Conservation (phyloP, 495 filamentous ascomycete genomes). For the Baudoinia panamericana region DNA sequence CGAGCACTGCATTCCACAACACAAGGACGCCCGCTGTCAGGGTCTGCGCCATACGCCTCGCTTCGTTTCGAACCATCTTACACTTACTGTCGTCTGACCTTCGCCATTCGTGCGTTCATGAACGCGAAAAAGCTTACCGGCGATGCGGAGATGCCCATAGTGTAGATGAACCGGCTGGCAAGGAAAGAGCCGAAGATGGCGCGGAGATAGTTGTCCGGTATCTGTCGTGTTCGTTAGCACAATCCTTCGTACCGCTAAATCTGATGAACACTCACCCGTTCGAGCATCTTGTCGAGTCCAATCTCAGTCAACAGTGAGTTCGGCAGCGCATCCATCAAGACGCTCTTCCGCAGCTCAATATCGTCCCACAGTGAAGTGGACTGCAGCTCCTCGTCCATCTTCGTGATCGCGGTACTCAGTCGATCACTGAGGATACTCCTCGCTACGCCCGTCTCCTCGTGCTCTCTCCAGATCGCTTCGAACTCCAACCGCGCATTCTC, state of each 20-base stretch:
- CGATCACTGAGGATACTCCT: constrained; percentile 79
- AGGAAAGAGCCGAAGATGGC: constrained; percentile 94
- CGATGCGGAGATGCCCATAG: constrained; percentile 80
- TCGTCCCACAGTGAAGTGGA: constrained; percentile 85
- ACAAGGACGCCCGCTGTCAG: too few relatives aligned
- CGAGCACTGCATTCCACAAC: too few relatives aligned
- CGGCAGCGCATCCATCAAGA: constrained; percentile 77
- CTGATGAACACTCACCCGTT: constrained; percentile 43
- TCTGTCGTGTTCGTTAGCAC: constrained; percentile 33
- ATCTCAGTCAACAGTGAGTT: constrained; percentile 75
- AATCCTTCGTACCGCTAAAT: not conserved
- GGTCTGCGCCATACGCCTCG: not conserved
- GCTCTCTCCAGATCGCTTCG: constrained; percentile 93
- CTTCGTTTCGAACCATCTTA: not conserved
- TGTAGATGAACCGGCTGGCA: constrained; percentile 88
- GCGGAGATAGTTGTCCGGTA: constrained; percentile 83
- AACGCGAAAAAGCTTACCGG: constrained; percentile 99
- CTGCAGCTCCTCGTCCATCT: constrained; percentile 89
- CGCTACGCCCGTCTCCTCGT: constrained; percentile 63
- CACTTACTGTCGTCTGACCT: constrained; percentile 1
- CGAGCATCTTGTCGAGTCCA: constrained; percentile 73
- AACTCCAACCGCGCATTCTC: constrained; percentile 87
- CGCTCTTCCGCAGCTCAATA: constrained; percentile 56
- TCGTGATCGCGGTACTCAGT: constrained; percentile 81
- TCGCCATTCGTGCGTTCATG: constrained; percentile 30